phyloP scores from a whole-genome alignment of 768 basidiomycete species.

The Rhodotorula sphaerocarpa region DNA sequence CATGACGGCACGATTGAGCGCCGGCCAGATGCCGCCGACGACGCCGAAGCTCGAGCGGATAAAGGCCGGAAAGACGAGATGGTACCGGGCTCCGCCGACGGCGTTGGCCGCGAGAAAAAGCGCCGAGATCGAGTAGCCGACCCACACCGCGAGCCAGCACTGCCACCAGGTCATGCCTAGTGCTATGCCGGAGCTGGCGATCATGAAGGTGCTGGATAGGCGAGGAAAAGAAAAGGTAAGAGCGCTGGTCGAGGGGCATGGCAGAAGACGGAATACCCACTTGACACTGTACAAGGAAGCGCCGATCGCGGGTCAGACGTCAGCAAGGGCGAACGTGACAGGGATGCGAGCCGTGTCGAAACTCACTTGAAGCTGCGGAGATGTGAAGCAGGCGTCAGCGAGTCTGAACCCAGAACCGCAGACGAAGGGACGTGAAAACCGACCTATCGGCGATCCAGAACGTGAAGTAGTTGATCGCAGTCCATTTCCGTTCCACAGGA shows the following conservation, averaged over 20 bases:
- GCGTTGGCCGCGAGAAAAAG: constrained; percentile 71
- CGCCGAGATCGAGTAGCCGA: constrained; percentile 52
- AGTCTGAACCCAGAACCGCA: not conserved
- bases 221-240: too few species aligned
- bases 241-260: too few species aligned
- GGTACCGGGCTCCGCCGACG: constrained; percentile 57
- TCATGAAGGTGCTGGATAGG: constrained; percentile 42
- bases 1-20: constrained; percentile 36
- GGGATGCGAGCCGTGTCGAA: too few species aligned
- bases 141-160: constrained; percentile 71
- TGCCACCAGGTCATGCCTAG: constrained; percentile 73
- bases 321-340: too few species aligned
- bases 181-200: constrained; percentile 44
- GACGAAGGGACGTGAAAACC: constrained; percentile 23
- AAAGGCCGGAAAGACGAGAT: constrained; percentile 47
- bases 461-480: constrained; percentile 5
- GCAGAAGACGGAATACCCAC: too few species aligned
- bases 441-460: constrained; percentile 58
- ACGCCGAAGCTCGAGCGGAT: constrained; percentile 65
- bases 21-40: constrained; percentile 50
- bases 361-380: too few species aligned
- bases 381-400: constrained; percentile 12
- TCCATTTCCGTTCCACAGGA: constrained; percentile 6
- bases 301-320: too few species aligned
- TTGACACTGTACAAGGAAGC: too few species aligned